phyloP scores from a whole-genome alignment of 345 rosid genomes.

The Gossypium thurberi region DNA sequence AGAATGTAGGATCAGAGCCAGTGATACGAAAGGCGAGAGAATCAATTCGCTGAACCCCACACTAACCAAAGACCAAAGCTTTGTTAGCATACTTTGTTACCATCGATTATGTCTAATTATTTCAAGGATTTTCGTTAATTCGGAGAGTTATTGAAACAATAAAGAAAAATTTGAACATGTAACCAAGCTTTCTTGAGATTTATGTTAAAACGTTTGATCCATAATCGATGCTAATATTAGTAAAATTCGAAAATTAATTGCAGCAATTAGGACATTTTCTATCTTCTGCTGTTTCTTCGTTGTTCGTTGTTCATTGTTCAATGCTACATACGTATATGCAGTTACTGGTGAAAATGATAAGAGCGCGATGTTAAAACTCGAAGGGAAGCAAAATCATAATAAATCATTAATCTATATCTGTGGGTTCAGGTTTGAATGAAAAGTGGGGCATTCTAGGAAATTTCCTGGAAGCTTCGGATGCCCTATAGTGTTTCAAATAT shows the following conservation, averaged over 20 bases:
- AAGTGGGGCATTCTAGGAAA: conserved; percentile 15
- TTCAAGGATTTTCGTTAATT: too few relatives aligned
- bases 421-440: background rate
- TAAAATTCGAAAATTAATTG: too few relatives aligned
- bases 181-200: too few relatives aligned
- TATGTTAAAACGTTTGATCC: too few relatives aligned
- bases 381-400: background rate
- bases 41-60: background rate
- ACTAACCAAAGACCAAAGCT: too few relatives aligned
- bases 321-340: background rate
- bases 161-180: too few relatives aligned
- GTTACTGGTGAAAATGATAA: too few relatives aligned
- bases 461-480: conserved; percentile 18
- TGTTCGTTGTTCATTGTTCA: background rate
- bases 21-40: background rate
- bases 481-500: background rate
- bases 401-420: background rate
- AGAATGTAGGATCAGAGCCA: background rate
- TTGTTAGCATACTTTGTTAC: too few relatives aligned
- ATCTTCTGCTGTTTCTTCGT: too few relatives aligned
- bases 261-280: too few relatives aligned
- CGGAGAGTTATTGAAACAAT: too few relatives aligned
- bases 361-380: background rate
- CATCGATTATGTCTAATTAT: too few relatives aligned
- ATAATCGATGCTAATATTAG: background rate